These are phyloP conservation scores for Marasmius oreades DNA, from an alignment of 1,284 basidiomycete genomes.

Conservation along the genomic window DNA sequence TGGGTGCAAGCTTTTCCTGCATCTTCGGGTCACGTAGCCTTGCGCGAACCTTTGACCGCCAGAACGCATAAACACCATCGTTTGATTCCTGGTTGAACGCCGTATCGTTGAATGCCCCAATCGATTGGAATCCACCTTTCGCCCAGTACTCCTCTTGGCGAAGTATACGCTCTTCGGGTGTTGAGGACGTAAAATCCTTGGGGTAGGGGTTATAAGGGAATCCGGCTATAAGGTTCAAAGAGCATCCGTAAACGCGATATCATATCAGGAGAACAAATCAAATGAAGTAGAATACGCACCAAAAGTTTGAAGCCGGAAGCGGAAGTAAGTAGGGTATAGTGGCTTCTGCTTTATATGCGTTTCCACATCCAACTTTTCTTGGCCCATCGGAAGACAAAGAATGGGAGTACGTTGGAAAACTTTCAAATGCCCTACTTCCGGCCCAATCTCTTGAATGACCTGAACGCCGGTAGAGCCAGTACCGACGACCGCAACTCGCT, in stretches of 20 bases:
- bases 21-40: slow-evolving; percentile 18
- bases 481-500: slow-evolving; percentile 21
- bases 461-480: slow-evolving; percentile 23
- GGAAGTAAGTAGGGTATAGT: slow-evolving; percentile 15
- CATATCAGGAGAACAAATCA: background rate
- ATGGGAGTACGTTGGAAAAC: slow-evolving; percentile 25
- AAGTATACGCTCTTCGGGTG: slow-evolving; percentile 18
- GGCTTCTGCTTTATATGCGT: slow-evolving; percentile 17
- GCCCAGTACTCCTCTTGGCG: no score
- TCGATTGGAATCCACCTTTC: slow-evolving; percentile 18
- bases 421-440: slow-evolving; percentile 18
- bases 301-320: no score
- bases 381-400: slow-evolving; percentile 19
- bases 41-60: slow-evolving; percentile 19
- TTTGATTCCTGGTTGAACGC: slow-evolving; percentile 16
- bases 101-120: slow-evolving; percentile 15
- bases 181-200: slow-evolving; percentile 9
- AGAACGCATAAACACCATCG: slow-evolving; percentile 19
- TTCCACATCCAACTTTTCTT: slow-evolving; percentile 11
- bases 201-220: slow-evolving; percentile 12
- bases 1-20: slow-evolving; percentile 22
- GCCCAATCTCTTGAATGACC: slow-evolving; percentile 20
- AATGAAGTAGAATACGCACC: background rate
- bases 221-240: slow-evolving; percentile 11
- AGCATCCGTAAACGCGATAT: background rate